Evolutionary conservation across 352 stramenopile species (phyloP).

Genomic region (Thraustotheca clavata): DNA sequence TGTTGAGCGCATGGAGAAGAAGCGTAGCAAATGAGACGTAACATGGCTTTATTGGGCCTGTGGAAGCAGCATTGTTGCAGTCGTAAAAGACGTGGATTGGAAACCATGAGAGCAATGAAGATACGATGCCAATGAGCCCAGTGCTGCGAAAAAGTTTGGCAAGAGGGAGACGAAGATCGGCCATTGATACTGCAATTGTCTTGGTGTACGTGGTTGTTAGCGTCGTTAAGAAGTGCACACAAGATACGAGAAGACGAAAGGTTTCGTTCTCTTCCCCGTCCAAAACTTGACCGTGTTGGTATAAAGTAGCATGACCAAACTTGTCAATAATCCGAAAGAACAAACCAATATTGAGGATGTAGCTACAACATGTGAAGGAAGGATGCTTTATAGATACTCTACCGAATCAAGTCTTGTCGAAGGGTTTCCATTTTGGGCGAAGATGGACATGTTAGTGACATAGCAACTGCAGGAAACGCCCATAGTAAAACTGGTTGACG

Average conservation of each 20-base stretch:
- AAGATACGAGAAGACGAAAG: slow-evolving; percentile 4
- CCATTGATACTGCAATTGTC: neutral
- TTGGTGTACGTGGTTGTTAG: slow-evolving; percentile 5
- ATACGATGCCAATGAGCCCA: neutral
- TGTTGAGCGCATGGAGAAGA: slow-evolving; percentile 9
- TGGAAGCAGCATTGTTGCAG: no score
- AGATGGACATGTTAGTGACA: neutral
- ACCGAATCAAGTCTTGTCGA: slow-evolving; percentile 15
- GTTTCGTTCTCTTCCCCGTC: neutral
- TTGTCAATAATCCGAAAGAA: slow-evolving; percentile 15
- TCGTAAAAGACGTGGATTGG: slow-evolving; percentile 4
- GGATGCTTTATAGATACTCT: neutral
- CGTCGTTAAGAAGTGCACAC: slow-evolving; percentile 7
- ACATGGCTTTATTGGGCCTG: neutral
- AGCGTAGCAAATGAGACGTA: neutral
- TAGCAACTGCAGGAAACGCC: neutral
- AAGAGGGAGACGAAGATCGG: slow-evolving; percentile 8
- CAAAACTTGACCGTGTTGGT: neutral
- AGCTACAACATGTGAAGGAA: neutral
- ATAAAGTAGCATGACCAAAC: neutral
- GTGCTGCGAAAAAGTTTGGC: slow-evolving; percentile 18
- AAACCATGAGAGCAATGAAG: slow-evolving; percentile 2
- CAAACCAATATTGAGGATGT: slow-evolving; percentile 15
- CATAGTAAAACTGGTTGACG: slow-evolving; percentile 5
- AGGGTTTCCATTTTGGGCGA: slow-evolving; percentile 12